Evolutionary conservation across 495 filamentous ascomycete genomes (phyloP).

Genomic region (Podospora pseudopauciseta): DNA sequence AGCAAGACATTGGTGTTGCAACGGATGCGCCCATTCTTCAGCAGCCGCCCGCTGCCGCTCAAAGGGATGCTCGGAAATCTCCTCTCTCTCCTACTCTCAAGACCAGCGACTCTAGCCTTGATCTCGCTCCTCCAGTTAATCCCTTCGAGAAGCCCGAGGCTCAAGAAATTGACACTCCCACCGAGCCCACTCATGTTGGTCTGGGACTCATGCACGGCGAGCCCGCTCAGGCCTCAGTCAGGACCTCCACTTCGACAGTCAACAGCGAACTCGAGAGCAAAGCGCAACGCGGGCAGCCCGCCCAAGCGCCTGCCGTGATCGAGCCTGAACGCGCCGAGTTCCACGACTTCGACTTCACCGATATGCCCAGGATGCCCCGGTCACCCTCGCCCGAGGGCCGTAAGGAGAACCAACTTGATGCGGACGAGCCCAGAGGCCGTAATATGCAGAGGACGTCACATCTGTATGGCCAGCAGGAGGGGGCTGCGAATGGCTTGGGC

Average conservation of each 20-base stretch:
- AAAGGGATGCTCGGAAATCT: slow-evolving; percentile 25
- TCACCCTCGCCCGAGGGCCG: slow-evolving; percentile 14
- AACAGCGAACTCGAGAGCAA: slow-evolving; percentile 8
- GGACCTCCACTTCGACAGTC: slow-evolving; percentile 18
- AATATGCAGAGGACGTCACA: slow-evolving; percentile 36
- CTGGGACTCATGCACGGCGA: slow-evolving; percentile 24
- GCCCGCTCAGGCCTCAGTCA: slow-evolving; percentile 22
- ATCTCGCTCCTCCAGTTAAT: slow-evolving; percentile 17
- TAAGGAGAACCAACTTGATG: slow-evolving; percentile 15
- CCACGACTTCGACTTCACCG: slow-evolving; percentile 26
- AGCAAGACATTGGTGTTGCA: slow-evolving; percentile 21
- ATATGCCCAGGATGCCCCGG: slow-evolving; percentile 18
- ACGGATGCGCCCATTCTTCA: slow-evolving; percentile 34
- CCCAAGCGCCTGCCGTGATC: slow-evolving; percentile 11
- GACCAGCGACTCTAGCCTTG: slow-evolving; percentile 27
- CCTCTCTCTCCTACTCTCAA: slow-evolving; percentile 12
- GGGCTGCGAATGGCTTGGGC: slow-evolving; percentile 42
- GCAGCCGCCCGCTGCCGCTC: slow-evolving; percentile 36
- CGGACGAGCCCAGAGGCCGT: slow-evolving; percentile 30
- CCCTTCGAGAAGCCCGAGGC: slow-evolving; percentile 21
- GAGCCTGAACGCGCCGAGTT: slow-evolving; percentile 30
- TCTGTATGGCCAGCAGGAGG: slow-evolving; percentile 32
- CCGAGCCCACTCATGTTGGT: slow-evolving; percentile 18
- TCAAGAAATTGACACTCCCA: slow-evolving; percentile 18
- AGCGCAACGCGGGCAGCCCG: slow-evolving; percentile 12